Evolutionary conservation across 2,329 filamentous ascomycete species (phyloP).

Genomic region (Pseudogymnoascus sp.): DNA sequence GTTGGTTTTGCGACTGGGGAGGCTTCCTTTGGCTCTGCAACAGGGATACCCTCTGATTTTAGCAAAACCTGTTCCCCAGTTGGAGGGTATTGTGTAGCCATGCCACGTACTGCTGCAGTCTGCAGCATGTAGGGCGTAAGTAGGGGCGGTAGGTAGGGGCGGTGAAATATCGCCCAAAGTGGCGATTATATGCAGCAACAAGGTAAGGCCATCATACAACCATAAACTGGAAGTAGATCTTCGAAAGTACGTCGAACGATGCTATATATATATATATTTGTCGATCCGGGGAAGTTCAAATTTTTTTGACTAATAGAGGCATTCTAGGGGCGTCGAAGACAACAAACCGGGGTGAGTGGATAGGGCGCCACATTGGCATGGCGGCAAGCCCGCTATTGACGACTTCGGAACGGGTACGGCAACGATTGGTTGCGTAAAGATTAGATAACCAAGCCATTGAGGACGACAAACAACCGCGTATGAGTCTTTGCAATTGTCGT

Average conservation of each 20-base stretch:
- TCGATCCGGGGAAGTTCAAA: neutral
- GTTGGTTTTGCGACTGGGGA: neutral
- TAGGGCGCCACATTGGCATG: neutral
- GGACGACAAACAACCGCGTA: neutral
- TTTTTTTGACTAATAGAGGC: neutral
- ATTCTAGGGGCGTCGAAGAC: neutral
- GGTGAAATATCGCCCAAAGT: neutral
- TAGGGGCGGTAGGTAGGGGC: neutral
- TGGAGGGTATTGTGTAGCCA: neutral
- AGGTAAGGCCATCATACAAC: neutral
- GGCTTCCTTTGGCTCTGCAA: neutral
- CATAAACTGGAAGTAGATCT: neutral
- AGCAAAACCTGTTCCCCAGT: neutral
- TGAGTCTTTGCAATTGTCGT: neutral
- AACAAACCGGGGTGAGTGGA: neutral
- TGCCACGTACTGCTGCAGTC: conserved; percentile 1
- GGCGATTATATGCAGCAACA: conserved; percentile 1
- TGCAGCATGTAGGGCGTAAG: neutral
- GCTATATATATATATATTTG: neutral
- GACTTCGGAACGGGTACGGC: neutral
- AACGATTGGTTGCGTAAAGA: neutral
- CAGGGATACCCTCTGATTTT: neutral
- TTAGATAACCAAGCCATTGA: neutral
- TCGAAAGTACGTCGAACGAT: neutral
- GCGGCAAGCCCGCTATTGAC: neutral